phyloP scores from a whole-genome alignment of 768 basidiomycete species.

The Erythrobasidium yunnanense region DNA sequence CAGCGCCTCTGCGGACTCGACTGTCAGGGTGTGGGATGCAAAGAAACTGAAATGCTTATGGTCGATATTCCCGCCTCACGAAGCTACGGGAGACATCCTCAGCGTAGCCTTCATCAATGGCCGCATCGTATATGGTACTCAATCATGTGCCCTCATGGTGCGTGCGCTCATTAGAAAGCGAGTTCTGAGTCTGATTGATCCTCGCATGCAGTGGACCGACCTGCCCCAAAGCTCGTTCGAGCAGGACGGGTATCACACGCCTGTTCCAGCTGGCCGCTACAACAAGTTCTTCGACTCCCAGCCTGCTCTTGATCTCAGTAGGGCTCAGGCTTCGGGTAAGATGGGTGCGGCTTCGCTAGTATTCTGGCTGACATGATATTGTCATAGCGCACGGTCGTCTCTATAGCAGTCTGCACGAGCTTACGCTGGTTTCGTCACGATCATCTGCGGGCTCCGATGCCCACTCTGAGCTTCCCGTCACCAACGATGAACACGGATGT shows the following conservation, averaged over 20 bases:
- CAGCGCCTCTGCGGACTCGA: slow-evolving; percentile 41
- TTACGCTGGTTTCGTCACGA: slow-evolving; percentile 14
- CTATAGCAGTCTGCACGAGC: slow-evolving; percentile 15
- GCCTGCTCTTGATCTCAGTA: slow-evolving; percentile 20
- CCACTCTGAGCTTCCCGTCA: neutral
- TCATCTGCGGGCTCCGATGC: slow-evolving; percentile 8
- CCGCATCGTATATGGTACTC: neutral
- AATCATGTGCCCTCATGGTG: slow-evolving; percentile 16
- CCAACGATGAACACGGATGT: neutral
- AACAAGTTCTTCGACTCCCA: slow-evolving; percentile 37
- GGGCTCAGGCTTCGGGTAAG: slow-evolving; percentile 16
- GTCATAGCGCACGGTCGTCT: slow-evolving; percentile 12
- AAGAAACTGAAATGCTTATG: slow-evolving; percentile 40
- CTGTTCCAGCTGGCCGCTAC: slow-evolving; percentile 31
- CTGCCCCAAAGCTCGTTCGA: neutral
- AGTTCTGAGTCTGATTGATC: neutral
- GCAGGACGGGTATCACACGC: slow-evolving; percentile 21
- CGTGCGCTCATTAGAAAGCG: neutral
- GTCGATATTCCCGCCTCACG: slow-evolving; percentile 42
- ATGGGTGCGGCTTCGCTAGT: neutral
- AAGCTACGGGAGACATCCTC: slow-evolving; percentile 44
- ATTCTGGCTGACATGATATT: neutral
- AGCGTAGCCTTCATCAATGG: slow-evolving; percentile 39
- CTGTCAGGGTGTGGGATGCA: slow-evolving; percentile 39
- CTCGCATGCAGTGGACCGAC: neutral